Percentiles rank a stretch among this genome's conserved stretches.
Evolutionary conservation across 495 filamentous ascomycete genomes (phyloP).

Genomic region (Pseudomonodictys pantanalensis): DNA sequence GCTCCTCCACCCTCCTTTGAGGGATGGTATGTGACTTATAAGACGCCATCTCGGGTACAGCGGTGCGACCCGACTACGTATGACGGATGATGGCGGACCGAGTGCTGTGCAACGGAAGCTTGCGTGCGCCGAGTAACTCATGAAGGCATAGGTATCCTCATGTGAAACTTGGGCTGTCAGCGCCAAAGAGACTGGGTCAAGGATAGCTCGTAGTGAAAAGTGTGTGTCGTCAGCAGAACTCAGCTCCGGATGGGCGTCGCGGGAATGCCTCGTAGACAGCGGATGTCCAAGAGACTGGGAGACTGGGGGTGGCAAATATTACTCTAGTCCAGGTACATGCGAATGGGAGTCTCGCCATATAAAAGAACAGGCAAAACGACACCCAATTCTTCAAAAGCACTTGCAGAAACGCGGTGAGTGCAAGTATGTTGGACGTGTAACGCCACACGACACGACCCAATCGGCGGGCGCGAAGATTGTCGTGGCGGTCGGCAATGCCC

Average conservation of each 20-base stretch:
- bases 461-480: no score
- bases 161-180: slow-evolving; percentile 21
- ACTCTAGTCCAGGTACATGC: slow-evolving; percentile 21
- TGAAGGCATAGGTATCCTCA: slow-evolving; percentile 30
- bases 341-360: slow-evolving; percentile 21
- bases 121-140: slow-evolving; percentile 33
- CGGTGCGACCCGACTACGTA: slow-evolving; percentile 30
- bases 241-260: slow-evolving; percentile 26
- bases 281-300: slow-evolving; percentile 20
- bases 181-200: slow-evolving; percentile 10
- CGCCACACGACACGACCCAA: slow-evolving; percentile 28
- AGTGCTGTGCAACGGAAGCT: slow-evolving; percentile 26
- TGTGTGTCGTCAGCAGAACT: slow-evolving; percentile 26
- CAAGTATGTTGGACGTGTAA: slow-evolving; percentile 7
- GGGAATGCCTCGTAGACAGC: slow-evolving; percentile 8
- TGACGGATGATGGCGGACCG: slow-evolving; percentile 23
- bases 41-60: slow-evolving; percentile 36
- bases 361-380: slow-evolving; percentile 14
- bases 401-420: slow-evolving; percentile 24
- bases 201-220: slow-evolving; percentile 13
- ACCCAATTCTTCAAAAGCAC: slow-evolving; percentile 12
- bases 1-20: slow-evolving; percentile 27
- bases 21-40: slow-evolving; percentile 34
- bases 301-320: slow-evolving; percentile 29
- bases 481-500: slow-evolving; percentile 7